Evolutionary conservation across 352 stramenopile species (phyloP), one percentile per base, ranked within the genome.

Genomic region (Vaucheria bursata): DNA sequence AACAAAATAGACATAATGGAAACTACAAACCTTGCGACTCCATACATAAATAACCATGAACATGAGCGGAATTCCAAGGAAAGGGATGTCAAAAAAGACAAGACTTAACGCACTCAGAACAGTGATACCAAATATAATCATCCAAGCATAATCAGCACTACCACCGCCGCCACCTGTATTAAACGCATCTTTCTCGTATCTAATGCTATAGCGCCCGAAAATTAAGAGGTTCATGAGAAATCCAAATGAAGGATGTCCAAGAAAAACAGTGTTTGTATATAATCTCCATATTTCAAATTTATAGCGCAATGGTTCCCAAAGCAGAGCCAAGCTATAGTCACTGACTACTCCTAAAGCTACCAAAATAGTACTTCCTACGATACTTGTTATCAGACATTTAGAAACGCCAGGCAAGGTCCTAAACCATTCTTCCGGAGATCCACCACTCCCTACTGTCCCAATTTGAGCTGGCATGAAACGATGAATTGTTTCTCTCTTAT

Each of bases 101-200:
- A 82, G 29, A 29, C 64, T 45, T 37, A 82, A 36, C 12, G 64
- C 32, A 33, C 90, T 75, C 2, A 89, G 86, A 1, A 66, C 35
- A 8, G 81, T 53, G 12, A 77, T 82, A 3, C 85, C 87, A 68
- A 93, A 88, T 53, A 91, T 73, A 31, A 91, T 50, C 67, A 88
- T 86, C 77, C 88, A 90, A 5, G 77, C 79, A 71, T 90, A 92
- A 81, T 92, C 88, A 0, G 88, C 86, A 4, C 87, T 89, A 25
- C 85, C 84, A 37, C 88, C 88, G 29, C 87, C 87, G 4, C 84
- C 87, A 36, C 87, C 87, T 29, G 82, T 90, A 75, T 88, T 88
- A 84, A 88, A 89, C 4, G 84, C 73, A 34, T 83, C 77, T 35
- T 77, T 74, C 66, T 85, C 80, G 64, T 85, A 85, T 32, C 80